Evolutionary conservation across 257 asterid genomes (phyloP).

Genomic region (Primulina eburnea): DNA sequence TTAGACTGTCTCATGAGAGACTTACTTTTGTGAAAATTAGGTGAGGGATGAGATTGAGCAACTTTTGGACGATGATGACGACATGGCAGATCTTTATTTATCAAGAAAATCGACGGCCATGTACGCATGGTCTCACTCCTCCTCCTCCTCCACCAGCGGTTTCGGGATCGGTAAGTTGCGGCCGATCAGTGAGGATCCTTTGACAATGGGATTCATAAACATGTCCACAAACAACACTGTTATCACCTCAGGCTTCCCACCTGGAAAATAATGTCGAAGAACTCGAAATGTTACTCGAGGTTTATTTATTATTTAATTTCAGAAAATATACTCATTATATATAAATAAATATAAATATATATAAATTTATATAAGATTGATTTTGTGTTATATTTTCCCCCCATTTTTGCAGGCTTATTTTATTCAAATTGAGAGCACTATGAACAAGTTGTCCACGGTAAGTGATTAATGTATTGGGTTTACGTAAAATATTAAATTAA

Average conservation of each 20-base stretch:
- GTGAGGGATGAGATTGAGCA: constrained; percentile 92
- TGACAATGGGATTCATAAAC: constrained; percentile 37
- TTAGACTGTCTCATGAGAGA: too few relatives aligned
- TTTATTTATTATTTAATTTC: constrained; percentile 13
- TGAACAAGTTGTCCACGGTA: constrained; percentile 78
- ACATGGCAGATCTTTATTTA: constrained; percentile 87
- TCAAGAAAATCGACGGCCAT: constrained; percentile 48
- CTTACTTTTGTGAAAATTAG: constrained; percentile 24
- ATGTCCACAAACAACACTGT: constrained; percentile 53
- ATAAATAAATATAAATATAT: too few relatives aligned
- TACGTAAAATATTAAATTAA: too few relatives aligned
- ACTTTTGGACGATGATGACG: constrained; percentile 78
- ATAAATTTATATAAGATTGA: too few relatives aligned
- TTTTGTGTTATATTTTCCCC: too few relatives aligned
- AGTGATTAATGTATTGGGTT: constrained; percentile 5
- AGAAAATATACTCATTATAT: too few relatives aligned
- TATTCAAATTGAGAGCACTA: constrained; percentile 46
- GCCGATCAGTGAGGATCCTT: constrained; percentile 38
- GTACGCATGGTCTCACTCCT: not conserved
- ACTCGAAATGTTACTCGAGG: constrained; percentile 97
- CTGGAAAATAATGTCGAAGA: constrained; percentile 79
- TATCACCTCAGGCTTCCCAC: constrained; percentile 32
- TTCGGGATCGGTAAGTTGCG: constrained; percentile 45
- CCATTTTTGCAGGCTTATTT: too few relatives aligned
- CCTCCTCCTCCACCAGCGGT: constrained; percentile 27